Evolutionary conservation across 306 rosid species (phyloP), one percentile per base, ranked within the genome.

Genomic region (Dryas octopetala): DNA sequence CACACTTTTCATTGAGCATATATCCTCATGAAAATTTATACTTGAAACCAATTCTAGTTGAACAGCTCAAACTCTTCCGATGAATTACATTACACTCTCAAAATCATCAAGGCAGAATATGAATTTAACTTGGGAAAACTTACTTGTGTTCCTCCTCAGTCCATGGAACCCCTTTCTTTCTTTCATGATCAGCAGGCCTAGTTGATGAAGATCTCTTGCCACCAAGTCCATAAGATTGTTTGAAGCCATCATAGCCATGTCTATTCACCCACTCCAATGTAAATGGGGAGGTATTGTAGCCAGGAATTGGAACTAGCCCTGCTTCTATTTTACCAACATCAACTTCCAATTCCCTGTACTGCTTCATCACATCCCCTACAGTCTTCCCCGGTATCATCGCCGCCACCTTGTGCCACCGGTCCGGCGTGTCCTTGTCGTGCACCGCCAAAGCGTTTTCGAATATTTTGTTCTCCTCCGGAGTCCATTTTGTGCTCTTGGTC

Each of bases 101-200:
- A 81, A 73, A 4, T 38, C 19, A 19, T 28, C 32, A 28, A 28
- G 32, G 51, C 6, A 43, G 54, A 75, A 66, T 58, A 43, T 41
- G 48, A 23, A n/a, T 28, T 28, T 14, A 61, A 16, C 40, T 16
- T 28, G 32, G 23, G 23, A 1, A 76, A 41, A 72, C 85, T 87
- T 78, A 95, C 99, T 83, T 95, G 66, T 95, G 99, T 75, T 95
- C 99, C 2, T 92, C 97, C 79, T 92, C 97, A 1, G 96, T 92
- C 98, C 99, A 95, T 1, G 99, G 97, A 48, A 95, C 90, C 19
- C 96, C 99, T 72, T 93, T 93, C 86, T 87, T 90, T 83, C 95
- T 83, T 80, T 92, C 99, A 60, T 92, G 92, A 50, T 92, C 97
- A 17, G 83, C 62, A 2, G 91, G 69, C 70, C 91, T 80, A 0